Evolutionary conservation across 805 yeast species (phyloP), one percentile per base, ranked within the genome.

Genomic region (Ascoidea rubescens): DNA sequence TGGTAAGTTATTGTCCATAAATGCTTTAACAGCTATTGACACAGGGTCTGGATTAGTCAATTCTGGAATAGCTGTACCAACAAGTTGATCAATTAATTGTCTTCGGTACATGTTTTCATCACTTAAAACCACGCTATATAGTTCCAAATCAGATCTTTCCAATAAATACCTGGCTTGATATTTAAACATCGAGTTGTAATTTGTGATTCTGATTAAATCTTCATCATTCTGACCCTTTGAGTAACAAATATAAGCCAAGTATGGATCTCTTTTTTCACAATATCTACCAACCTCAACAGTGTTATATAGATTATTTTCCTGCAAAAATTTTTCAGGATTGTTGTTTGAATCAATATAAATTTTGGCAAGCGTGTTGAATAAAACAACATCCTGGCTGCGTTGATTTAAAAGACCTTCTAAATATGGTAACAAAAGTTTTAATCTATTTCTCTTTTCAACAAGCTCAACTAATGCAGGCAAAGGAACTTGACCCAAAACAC

Each of bases 181-280:
- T 69, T 93, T 93, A 78, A 86, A 93, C 99, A 93, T 93, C 60
- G 93, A 79, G 68, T 93, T 93, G 64, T 93, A 98, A 67, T 93
- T 93, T 59, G 99, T 93, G 68, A 93, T 89, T 64, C 79, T 75
- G 62, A 93, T 79, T 63, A 93, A 78, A 67, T 93, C 99, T 53
- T 75, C 83, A 66, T 93, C 96, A 62, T 91, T 90, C 51, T 77
- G 73, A 64, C 99, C 99, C 71, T 90, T 91, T 56, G 95, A 95
- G 69, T 93, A 93, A 51, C 96, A 95, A 70, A 93, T 93, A 69
- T 88, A 93, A 32, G 99, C 99, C 66, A 93, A 75, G 71, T 88
- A 93, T 56, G 99, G 99, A 64, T 93, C 99, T 70, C 99, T 86
- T 79, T 87, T 91, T 71, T 93, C 99, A 77, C 99, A 93, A 74